A percentile compares a stretch with the other conserved stretches of the same genome.
Conservation (phyloP, 208 protist genomes). For the Naegleria lovaniensis region DNA sequence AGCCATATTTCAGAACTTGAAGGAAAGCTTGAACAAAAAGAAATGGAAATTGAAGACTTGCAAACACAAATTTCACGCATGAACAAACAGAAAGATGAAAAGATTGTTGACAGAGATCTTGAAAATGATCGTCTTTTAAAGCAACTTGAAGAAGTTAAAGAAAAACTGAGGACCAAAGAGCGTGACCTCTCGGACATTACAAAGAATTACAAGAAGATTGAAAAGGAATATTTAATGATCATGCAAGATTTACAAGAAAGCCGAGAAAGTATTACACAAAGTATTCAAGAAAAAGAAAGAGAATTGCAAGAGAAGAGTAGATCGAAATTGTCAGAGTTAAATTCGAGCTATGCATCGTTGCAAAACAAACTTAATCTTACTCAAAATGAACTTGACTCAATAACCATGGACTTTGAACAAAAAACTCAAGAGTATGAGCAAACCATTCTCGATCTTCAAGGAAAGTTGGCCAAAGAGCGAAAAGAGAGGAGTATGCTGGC, state of each 20-base stretch:
- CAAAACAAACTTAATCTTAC: no score
- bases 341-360: not conserved
- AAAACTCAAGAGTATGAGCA: no score
- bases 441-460: no score
- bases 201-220: not conserved
- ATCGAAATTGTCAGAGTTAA: not conserved
- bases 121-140: not conserved
- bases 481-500: no score
- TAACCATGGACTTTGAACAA: no score
- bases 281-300: not conserved
- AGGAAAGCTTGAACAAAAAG: not conserved
- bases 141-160: not conserved
- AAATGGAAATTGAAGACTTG: not conserved
- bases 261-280: not conserved
- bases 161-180: not conserved
- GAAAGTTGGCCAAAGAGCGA: no score
- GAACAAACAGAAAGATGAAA: not conserved
- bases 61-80: not conserved
- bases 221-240: not conserved
- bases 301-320: not conserved
- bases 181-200: not conserved
- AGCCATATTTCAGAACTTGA: not conserved
- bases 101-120: not conserved
- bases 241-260: not conserved
- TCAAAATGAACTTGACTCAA: no score